Base-by-base conservation (phyloP, 2,329 filamentous ascomycete genomes). In the Tolypocladium inflatum region DNA sequence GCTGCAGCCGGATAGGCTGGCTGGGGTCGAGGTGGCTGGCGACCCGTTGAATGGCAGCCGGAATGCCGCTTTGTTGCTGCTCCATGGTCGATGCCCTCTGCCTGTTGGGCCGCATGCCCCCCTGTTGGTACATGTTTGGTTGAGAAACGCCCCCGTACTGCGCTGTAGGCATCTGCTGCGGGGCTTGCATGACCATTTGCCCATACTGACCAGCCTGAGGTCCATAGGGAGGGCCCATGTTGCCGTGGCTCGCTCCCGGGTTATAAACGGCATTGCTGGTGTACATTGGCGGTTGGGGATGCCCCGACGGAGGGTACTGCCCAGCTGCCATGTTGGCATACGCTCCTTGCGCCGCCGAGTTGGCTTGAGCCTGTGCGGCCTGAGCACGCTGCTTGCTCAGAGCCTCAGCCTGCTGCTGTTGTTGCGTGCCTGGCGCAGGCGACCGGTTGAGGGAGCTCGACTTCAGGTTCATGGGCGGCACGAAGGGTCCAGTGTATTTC, bases 31-130 rank as follows among this genome's bases (percentile, higher is more conserved):
- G 82, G 73, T 97, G 93, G 70, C 91, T 96, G 48, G 94, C 94
- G 26, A 99, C 94, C 65, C 94, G 83, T 73, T 99, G 94, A 59
- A 99, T 90, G 3, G 92, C 87, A 17, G 90, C 87, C 6, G 94
- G 94, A 59, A 99, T 96, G 2, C 93, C 93, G 62, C 89, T 92
- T 68, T 92, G 89, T 67, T 95, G 90, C 70, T 94, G 90, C 68
- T 97, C 94, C 88, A 97, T 95, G 4, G 94, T 99, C 51, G 92
- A 94, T 45, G 94, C 92, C 61, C 94, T 86, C 74, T 96, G 93
- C 57, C 94, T 85, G 51, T 88, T 88, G 52, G 87, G 86, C 63
- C 91, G 83, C 65, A 90, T 71, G 35, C 68, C 71, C 84, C 56
- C 88, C 59, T 91, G 90, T 55, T 74, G 70, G 56, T 90, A 89